These are phyloP conservation scores for Mortierella sp. DNA, from an alignment of 371 early-diverging fungal genomes.

Conservation along the genomic window DNA sequence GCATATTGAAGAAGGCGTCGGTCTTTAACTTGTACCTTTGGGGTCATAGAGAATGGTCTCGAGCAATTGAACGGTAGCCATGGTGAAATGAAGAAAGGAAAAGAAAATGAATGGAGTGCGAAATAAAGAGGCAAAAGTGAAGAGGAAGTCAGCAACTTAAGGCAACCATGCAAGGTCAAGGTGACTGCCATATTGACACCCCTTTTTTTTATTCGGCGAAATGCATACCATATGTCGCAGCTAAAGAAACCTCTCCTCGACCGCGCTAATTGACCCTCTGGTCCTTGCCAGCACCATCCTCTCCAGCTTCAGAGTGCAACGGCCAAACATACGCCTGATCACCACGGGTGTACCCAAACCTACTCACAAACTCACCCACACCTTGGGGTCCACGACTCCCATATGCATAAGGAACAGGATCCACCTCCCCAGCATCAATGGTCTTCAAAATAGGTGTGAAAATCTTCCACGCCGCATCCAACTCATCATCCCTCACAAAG, in stretches of 20 bases:
- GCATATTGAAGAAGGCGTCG: too few species aligned
- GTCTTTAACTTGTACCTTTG: slow-evolving; percentile 60
- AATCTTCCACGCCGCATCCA: slow-evolving; percentile 97
- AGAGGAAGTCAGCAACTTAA: not conserved
- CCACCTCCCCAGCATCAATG: slow-evolving; percentile 82
- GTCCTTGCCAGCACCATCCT: slow-evolving; percentile 40
- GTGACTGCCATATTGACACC: not conserved
- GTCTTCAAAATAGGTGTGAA: slow-evolving; percentile 96
- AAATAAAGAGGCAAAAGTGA: not conserved
- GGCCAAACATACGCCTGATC: slow-evolving; percentile 63
- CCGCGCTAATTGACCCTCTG: slow-evolving; percentile 14
- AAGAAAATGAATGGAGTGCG: not conserved
- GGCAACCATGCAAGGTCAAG: not conserved
- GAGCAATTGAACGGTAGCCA: slow-evolving; percentile 59
- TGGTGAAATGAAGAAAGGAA: slow-evolving; percentile 8
- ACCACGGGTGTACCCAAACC: slow-evolving; percentile 74
- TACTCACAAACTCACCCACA: slow-evolving; percentile 79
- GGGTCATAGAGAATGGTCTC: slow-evolving; percentile 72
- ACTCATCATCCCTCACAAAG: slow-evolving; percentile 97
- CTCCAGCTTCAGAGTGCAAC: slow-evolving; percentile 58
- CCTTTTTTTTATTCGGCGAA: not conserved
- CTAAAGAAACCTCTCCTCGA: not conserved
- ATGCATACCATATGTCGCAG: too few species aligned
- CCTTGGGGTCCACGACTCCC: slow-evolving; percentile 93
- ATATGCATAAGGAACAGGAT: slow-evolving; percentile 85